Evolutionary conservation across 2,329 filamentous ascomycete species (phyloP), one percentile per base, ranked within the genome.

Genomic region (Nigrograna mackinnonii): DNA sequence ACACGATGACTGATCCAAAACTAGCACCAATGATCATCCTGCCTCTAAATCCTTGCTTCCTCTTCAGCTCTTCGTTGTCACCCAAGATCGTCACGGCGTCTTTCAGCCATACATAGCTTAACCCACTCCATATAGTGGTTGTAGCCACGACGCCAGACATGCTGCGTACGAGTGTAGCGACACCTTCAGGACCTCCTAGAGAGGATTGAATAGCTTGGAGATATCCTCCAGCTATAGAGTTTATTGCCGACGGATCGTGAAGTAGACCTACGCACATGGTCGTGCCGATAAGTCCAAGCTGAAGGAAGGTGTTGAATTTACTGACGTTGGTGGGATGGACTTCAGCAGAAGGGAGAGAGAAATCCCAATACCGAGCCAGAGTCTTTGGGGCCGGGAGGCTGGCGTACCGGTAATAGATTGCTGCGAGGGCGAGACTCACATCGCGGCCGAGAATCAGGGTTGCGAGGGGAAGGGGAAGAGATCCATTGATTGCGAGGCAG

Each of bases 381-480:
- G 94, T 97, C 72, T 97, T 97, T 2, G 94, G 94, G 0, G 89
- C 85, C 0, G 94, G 94, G 5, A 99, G 79, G 2, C 89, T 95
- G 53, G 96, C 95, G 82, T 90, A 97, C 50, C 94, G 86, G 69
- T 94, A 97, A 74, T 96, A 97, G 55, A 99, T 85, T 18, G 94
- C 94, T 2, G 91, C 84, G 17, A 96, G 78, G 19, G 81, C 91
- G 4, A 99, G 79, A 16, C 85, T 89, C 31, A 88, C 81, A 59
- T 99, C 94, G 32, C 94, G 83, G 20, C 91, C 91, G 3, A 99
- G 81, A 48, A 99, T 96, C 37, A 97, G 83, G n/a, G 79, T 80
- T 2, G 91, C 91, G 3, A 97, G 78, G 82, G 91, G 96, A 26
- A 91, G 74, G 44, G 92, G 91, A 37, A 99, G 76, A 12, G 84